These are phyloP conservation scores for Cryptosporidium sp. DNA, from an alignment of 169 alveolate genomes.

Conservation along the genomic window DNA sequence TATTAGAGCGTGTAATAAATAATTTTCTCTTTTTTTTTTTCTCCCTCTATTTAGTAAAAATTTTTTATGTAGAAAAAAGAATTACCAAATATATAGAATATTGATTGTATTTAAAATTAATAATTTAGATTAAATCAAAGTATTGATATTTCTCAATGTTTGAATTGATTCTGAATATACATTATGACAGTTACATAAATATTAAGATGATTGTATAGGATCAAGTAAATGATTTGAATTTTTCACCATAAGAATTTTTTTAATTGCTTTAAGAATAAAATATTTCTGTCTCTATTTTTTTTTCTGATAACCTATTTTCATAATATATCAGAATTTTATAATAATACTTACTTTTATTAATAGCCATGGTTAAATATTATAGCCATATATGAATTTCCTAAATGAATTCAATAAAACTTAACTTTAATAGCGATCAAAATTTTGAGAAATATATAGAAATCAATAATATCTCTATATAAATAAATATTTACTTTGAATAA, in stretches of 20 bases:
- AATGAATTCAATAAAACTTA: background rate
- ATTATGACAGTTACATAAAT: too few relatives aligned
- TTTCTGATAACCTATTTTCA: background rate
- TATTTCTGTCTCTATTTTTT: too few relatives aligned
- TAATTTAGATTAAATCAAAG: background rate
- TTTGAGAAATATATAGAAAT: background rate
- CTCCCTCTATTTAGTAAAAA: too few relatives aligned
- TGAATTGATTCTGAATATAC: too few relatives aligned
- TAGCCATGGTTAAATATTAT: constrained; percentile 37
- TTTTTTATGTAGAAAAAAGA: too few relatives aligned
- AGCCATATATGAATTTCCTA: background rate
- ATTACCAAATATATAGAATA: background rate
- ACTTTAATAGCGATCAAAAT: background rate
- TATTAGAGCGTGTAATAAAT: background rate
- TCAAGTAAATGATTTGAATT: background rate
- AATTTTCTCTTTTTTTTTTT: too few relatives aligned
- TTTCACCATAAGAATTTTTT: too few relatives aligned
- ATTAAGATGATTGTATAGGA: background rate
- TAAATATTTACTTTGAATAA: background rate
- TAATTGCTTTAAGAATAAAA: background rate
- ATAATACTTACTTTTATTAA: constrained; percentile 56
- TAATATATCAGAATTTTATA: background rate
- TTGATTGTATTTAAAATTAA: too few relatives aligned
- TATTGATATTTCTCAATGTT: too few relatives aligned
- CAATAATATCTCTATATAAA: background rate